Evolutionary conservation across 768 basidiomycete genomes (phyloP).

Genomic region (Macrolepiota albuminosa): DNA sequence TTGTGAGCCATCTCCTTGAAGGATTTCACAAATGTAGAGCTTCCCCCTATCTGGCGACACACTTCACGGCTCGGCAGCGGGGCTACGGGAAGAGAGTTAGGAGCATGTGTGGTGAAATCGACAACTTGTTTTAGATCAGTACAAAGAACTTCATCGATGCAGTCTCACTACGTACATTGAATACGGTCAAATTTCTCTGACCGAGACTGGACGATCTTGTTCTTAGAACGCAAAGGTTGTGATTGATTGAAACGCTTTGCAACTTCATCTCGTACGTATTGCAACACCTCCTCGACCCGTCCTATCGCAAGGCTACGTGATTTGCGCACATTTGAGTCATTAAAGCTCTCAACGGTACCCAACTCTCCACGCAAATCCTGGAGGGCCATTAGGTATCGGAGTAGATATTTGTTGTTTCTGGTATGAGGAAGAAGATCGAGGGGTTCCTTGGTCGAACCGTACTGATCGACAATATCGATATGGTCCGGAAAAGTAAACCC

Average conservation of each 20-base stretch:
- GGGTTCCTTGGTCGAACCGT: background rate
- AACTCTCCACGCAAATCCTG: background rate
- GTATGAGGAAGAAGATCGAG: constrained; percentile 3
- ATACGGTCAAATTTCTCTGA: background rate
- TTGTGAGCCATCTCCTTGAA: constrained; percentile 1
- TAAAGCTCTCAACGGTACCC: background rate
- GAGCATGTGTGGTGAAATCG: background rate
- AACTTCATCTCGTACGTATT: background rate
- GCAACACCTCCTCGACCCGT: background rate
- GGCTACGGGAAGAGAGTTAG: constrained; percentile 2
- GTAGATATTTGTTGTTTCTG: background rate
- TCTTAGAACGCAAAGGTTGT: background rate
- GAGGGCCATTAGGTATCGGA: background rate
- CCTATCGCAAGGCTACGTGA: constrained; percentile 1
- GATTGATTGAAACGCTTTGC: background rate
- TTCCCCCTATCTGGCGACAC: background rate
- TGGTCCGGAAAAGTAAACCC: constrained; percentile 3
- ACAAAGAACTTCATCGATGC: background rate
- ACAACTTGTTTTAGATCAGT: background rate
- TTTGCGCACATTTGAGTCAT: background rate
- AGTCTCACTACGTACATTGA: background rate
- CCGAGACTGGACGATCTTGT: background rate
- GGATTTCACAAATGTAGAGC: background rate
- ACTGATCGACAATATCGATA: background rate
- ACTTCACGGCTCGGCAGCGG: constrained; percentile 5